Evolutionary conservation across 2,329 filamentous ascomycete genomes (phyloP).

Genomic region (Fusarium proliferatum): DNA sequence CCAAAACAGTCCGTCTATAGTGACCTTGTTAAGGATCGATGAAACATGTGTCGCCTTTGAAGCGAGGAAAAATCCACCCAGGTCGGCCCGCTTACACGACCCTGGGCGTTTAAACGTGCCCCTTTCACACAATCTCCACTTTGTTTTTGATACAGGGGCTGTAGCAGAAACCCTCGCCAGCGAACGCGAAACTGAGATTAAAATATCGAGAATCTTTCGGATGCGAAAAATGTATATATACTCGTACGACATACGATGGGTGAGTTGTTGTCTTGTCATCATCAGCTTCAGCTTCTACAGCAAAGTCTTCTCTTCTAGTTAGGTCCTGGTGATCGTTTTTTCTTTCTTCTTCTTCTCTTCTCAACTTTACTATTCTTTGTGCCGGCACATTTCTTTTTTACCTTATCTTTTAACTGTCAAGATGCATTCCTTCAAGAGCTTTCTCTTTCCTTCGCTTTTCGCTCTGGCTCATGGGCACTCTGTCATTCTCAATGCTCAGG

Average conservation of each 20-base stretch:
- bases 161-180: conserved; percentile 32
- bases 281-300: conserved; percentile 36
- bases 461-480: conserved; percentile 51
- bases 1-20: conserved; percentile 6
- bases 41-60: conserved; percentile 36
- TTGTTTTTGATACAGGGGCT: conserved; percentile 34
- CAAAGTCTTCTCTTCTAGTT: conserved; percentile 30
- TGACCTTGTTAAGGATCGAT: background rate
- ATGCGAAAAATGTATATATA: conserved; percentile 32
- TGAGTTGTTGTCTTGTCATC: conserved; percentile 9
- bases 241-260: background rate
- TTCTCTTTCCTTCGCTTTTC: conserved; percentile 32
- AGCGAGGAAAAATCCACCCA: conserved; percentile 13
- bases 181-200: background rate
- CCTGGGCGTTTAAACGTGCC: conserved; percentile 8
- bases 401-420: conserved; percentile 1
- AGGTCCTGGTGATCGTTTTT: conserved; percentile 43
- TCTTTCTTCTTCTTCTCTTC: background rate
- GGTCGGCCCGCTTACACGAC: conserved; percentile 3
- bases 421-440: conserved; percentile 32
- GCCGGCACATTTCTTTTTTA: conserved; percentile 37
- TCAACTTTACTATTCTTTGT: conserved; percentile 18
- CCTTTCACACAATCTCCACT: conserved; percentile 34
- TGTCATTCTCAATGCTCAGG: conserved; percentile 60
- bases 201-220: background rate